Evolutionary conservation across 164 flowering plant genomes (phyloP).

Genomic region (Paratinospora sagittata): DNA sequence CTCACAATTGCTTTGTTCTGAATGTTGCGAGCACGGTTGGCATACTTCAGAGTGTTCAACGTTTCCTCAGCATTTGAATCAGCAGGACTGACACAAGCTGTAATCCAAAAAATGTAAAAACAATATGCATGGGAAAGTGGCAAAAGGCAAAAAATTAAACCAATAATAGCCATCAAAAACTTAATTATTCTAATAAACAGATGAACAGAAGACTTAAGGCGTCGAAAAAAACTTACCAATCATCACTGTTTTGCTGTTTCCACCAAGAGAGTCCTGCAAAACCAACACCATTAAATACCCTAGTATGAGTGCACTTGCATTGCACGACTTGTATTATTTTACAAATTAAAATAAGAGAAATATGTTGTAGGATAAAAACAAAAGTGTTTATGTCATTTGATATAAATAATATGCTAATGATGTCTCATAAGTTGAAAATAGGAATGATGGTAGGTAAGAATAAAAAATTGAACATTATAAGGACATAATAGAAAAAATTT

Average conservation of each 20-base stretch:
- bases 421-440: too few relatives aligned
- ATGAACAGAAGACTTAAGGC: background rate
- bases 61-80: slow-evolving; percentile 98
- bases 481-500: too few relatives aligned
- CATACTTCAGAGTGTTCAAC: slow-evolving; percentile 87
- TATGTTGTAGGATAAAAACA: too few relatives aligned
- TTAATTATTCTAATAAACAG: background rate
- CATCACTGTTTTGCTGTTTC: slow-evolving; percentile 97
- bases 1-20: slow-evolving; percentile 96
- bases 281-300: background rate
- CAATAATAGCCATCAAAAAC: background rate
- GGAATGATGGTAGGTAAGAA: too few relatives aligned
- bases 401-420: too few relatives aligned
- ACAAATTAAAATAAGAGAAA: too few relatives aligned
- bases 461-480: background rate
- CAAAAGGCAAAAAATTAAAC: background rate
- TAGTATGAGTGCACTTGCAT: too few relatives aligned
- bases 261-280: slow-evolving; percentile 96
- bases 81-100: slow-evolving; percentile 99
- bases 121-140: background rate
- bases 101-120: too few relatives aligned
- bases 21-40: slow-evolving; percentile 97
- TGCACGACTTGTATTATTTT: too few relatives aligned
- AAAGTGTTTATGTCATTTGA: too few relatives aligned
- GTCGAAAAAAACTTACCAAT: slow-evolving; percentile 55